These are phyloP conservation scores for Tulasnella sp. DNA, from an alignment of 768 basidiomycete species.

Conservation along the genomic window DNA sequence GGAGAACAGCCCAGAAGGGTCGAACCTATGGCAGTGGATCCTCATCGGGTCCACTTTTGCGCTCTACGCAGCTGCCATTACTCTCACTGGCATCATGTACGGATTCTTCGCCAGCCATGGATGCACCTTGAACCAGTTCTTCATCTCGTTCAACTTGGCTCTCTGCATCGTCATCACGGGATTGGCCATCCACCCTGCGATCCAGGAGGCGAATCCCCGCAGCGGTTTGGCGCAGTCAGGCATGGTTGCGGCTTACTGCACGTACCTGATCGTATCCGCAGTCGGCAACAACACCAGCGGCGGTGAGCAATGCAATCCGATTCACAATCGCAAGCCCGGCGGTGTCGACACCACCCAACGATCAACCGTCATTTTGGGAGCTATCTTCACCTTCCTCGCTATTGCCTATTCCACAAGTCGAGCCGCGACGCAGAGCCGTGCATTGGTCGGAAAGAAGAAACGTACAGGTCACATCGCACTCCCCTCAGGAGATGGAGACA, in stretches of 20 bases:
- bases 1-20: constrained; percentile 69
- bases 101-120: constrained; percentile 84
- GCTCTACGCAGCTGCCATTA: constrained; percentile 80
- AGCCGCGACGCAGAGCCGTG: constrained; percentile 92
- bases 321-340: constrained; percentile 53
- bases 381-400: constrained; percentile 93
- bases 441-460: constrained; percentile 66
- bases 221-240: constrained; percentile 92
- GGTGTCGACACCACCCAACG: constrained; percentile 64
- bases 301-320: constrained; percentile 74
- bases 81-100: constrained; percentile 84
- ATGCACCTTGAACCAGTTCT: constrained; percentile 92
- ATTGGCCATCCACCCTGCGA: constrained; percentile 73
- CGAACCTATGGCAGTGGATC: constrained; percentile 93
- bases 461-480: constrained; percentile 66
- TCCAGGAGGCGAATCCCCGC: constrained; percentile 90
- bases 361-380: constrained; percentile 85
- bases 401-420: constrained; percentile 96
- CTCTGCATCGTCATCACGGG: constrained; percentile 75
- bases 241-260: constrained; percentile 97
- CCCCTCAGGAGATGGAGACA: constrained; percentile 45
- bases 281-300: constrained; percentile 84
- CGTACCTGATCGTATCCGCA: constrained; percentile 90
- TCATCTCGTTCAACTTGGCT: constrained; percentile 91
- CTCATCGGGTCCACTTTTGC: constrained; percentile 88